These are phyloP conservation scores for Phylloporus scabripes DNA, from an alignment of 768 basidiomycete species.

Conservation along the genomic window DNA sequence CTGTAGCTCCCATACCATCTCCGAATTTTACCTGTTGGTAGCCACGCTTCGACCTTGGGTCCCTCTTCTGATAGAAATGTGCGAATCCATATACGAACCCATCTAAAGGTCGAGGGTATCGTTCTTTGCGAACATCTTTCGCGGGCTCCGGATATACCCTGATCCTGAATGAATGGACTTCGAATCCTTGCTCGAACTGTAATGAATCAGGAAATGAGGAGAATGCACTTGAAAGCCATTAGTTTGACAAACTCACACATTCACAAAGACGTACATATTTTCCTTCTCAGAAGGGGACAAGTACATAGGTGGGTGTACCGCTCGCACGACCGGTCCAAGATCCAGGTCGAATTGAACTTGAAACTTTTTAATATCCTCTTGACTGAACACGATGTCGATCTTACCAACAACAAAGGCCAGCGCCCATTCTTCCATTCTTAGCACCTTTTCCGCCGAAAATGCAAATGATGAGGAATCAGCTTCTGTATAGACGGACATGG, in stretches of 20 bases:
- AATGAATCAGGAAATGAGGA: constrained; percentile 88
- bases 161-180: constrained; percentile 83
- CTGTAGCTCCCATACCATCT: background rate
- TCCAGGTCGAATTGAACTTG: constrained; percentile 87
- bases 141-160: constrained; percentile 40
- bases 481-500: constrained; percentile 30
- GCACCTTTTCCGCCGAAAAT: constrained; percentile 43
- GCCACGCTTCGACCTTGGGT: constrained; percentile 64
- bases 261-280: constrained; percentile 56
- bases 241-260: background rate
- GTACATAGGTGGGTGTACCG: constrained; percentile 61
- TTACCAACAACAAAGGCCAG: constrained; percentile 60
- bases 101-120: constrained; percentile 41
- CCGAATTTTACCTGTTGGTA: constrained; percentile 59
- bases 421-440: constrained; percentile 60
- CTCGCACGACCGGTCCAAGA: constrained; percentile 71
- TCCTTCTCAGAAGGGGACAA: constrained; percentile 65
- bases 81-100: constrained; percentile 76
- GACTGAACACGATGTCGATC: constrained; percentile 11
- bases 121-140: constrained; percentile 18
- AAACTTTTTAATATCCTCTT: background rate
- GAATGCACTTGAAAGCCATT: constrained; percentile 59
- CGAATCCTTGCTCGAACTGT: constrained; percentile 78
- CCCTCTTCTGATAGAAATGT: constrained; percentile 67
- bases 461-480: constrained; percentile 39